Percentiles rank a stretch among this genome's conserved stretches.
phyloP scores from a whole-genome alignment of 495 filamentous ascomycete species.

The Bryoglossum gracile region DNA sequence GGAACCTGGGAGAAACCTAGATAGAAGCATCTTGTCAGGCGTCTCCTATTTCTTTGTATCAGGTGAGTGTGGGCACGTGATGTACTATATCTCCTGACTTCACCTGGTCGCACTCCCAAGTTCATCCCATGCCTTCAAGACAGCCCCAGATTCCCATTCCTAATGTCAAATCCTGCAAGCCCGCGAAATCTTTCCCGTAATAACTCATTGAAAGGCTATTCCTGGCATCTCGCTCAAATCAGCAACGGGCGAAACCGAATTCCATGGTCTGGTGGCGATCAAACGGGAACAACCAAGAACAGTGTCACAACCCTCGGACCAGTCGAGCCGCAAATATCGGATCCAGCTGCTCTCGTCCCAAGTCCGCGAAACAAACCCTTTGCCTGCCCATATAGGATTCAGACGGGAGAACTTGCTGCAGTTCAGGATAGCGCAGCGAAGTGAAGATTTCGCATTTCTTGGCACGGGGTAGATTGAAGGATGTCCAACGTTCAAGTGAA shows the following conservation, averaged over 20 bases:
- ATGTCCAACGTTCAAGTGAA: not conserved
- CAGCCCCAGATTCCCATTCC: no score
- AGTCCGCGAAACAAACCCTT: not conserved
- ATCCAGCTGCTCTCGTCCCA: not conserved
- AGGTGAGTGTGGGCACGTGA: no score
- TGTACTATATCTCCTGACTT: no score
- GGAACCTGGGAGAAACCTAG: no score
- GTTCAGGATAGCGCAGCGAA: not conserved
- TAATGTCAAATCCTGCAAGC: not conserved
- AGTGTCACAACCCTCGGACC: not conserved
- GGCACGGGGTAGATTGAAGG: no score
- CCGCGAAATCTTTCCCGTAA: not conserved
- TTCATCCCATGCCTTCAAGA: no score
- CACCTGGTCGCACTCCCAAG: no score
- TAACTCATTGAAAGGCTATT: no score
- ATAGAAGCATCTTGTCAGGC: no score
- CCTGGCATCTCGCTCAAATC: not conserved
- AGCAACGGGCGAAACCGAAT: not conserved
- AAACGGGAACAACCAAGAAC: not conserved
- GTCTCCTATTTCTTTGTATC: no score
- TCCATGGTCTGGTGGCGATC: not conserved
- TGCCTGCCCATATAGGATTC: not conserved
- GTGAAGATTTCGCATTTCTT: not conserved
- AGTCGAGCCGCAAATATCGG: not conserved
- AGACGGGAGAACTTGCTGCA: not conserved